Evolutionary conservation across 2,329 filamentous ascomycete genomes (phyloP).

Genomic region (Colletotrichum sp.): DNA sequence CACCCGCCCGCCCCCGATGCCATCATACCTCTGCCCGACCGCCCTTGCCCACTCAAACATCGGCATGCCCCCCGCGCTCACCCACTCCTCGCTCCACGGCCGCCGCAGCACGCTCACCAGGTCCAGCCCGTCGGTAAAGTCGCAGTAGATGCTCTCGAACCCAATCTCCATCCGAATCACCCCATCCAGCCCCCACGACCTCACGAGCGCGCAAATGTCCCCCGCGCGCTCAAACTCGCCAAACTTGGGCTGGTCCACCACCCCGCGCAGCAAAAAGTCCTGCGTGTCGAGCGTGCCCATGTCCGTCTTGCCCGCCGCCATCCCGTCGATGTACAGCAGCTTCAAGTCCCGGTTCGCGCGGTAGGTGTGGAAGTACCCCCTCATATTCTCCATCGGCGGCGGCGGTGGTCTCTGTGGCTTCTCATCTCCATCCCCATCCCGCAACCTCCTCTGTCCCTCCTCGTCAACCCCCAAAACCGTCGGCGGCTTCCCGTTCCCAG

Average conservation of each 20-base stretch:
- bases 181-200: constrained; percentile 64
- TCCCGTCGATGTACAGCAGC: constrained; percentile 74
- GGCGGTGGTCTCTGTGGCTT: neutral
- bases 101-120: constrained; percentile 37
- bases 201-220: constrained; percentile 60
- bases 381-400: constrained; percentile 9
- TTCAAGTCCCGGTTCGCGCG: constrained; percentile 60
- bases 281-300: constrained; percentile 74
- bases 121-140: constrained; percentile 55
- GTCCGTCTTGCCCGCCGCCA: constrained; percentile 68
- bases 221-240: constrained; percentile 57
- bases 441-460: neutral
- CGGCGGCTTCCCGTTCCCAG: neutral
- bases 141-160: constrained; percentile 73
- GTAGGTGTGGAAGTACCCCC: constrained; percentile 73
- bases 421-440: neutral
- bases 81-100: constrained; percentile 26
- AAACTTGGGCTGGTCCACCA: constrained; percentile 19
- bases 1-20: constrained; percentile 45
- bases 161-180: constrained; percentile 72
- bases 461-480: neutral
- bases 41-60: constrained; percentile 47
- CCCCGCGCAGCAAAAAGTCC: constrained; percentile 62
- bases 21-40: constrained; percentile 49
- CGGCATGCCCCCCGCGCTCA: constrained; percentile 29